phyloP scores from a whole-genome alignment of 139 green algal species.

The Deuterostichococcus epilithicus region DNA sequence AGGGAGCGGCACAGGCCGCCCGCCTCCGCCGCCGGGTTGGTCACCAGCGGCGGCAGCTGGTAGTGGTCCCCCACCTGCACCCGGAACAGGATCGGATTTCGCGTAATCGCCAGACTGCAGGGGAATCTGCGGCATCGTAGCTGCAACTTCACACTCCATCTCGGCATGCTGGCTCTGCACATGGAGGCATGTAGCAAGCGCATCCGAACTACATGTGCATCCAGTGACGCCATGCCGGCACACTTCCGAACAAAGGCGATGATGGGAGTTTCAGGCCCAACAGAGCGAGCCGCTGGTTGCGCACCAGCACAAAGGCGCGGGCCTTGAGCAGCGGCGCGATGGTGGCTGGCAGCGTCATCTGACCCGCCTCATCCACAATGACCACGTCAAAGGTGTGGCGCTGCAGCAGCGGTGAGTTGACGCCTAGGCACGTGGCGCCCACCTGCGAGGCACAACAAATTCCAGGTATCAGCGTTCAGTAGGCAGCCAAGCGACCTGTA shows the following conservation, averaged over 20 bases:
- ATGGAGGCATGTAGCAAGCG: no score
- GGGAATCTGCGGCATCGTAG: no score
- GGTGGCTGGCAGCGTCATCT: constrained; percentile 68
- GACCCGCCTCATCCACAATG: constrained; percentile 93
- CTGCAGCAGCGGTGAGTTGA: constrained; percentile 57
- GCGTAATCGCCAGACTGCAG: no score
- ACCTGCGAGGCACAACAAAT: constrained; percentile 25
- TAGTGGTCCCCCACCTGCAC: constrained; percentile 82
- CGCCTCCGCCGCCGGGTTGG: constrained; percentile 44
- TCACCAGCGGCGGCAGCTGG: constrained; percentile 75
- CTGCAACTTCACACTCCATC: no score
- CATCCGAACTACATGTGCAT: not conserved
- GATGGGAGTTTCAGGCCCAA: not conserved
- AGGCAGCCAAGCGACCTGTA: no score
- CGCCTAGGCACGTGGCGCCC: constrained; percentile 73
- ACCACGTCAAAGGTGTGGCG: constrained; percentile 81
- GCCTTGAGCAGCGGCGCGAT: constrained; percentile 70
- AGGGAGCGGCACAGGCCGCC: constrained; percentile 71
- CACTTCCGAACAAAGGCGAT: not conserved
- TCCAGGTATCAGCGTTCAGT: no score
- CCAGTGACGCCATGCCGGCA: not conserved
- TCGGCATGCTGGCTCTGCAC: no score
- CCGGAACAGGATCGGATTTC: not conserved
- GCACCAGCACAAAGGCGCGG: constrained; percentile 27
- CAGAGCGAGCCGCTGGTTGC: not conserved